Conservation (phyloP, 176 grass and related monocot species). For the Aegilops sharonensis region DNA sequence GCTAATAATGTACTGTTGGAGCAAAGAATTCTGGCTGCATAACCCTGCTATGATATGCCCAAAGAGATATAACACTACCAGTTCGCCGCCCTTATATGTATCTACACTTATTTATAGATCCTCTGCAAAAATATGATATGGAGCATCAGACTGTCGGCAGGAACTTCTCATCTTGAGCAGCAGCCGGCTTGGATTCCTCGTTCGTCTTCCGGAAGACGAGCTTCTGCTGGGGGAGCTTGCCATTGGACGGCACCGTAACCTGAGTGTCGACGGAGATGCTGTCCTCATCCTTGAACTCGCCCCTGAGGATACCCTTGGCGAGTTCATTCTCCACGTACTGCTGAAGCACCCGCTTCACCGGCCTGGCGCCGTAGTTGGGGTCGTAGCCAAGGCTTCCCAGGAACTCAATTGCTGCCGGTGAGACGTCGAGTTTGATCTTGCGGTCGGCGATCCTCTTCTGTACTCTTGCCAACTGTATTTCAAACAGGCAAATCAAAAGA, state of each 20-base stretch:
- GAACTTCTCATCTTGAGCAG: constrained; percentile 57
- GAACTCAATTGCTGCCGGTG: constrained; percentile 61
- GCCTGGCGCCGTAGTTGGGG: constrained; percentile 90
- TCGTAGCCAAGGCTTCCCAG: constrained; percentile 90
- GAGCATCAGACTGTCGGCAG: constrained; percentile 36
- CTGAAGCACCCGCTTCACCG: constrained; percentile 92
- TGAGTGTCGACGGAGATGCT: constrained; percentile 68
- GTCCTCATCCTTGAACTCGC: constrained; percentile 92
- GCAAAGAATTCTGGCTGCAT: not conserved
- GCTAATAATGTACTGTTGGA: not conserved
- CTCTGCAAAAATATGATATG: not conserved
- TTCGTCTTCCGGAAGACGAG: constrained; percentile 58
- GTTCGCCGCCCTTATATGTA: constrained; percentile 26
- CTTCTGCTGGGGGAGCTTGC: constrained; percentile 81
- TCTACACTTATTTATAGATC: constrained; percentile 40
- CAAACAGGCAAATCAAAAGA: constrained; percentile 1
- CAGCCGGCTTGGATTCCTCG: not conserved
- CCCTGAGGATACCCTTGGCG: constrained; percentile 81
- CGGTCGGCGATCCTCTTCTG: constrained; percentile 86
- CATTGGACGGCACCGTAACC: constrained; percentile 66
- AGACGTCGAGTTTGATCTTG: constrained; percentile 80
- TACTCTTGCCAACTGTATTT: constrained; percentile 68
- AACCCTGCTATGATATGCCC: constrained; percentile 1
- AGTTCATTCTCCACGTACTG: constrained; percentile 93
- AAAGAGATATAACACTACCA: not conserved